Base-by-base conservation (phyloP, 352 stramenopile species). In the Phytophthora citricola region DNA sequence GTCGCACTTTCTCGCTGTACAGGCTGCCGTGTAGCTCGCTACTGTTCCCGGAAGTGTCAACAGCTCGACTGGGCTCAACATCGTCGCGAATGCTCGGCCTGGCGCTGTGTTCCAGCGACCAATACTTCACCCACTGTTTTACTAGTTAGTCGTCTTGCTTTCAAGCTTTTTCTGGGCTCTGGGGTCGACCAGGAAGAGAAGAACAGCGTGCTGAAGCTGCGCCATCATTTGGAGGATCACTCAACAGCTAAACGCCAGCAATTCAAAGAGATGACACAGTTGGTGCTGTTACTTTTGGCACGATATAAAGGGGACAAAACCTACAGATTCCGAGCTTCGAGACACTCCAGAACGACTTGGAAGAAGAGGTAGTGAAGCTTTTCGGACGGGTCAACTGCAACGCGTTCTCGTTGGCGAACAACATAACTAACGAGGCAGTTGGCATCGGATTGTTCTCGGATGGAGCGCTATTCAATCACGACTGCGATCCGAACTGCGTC, bases 361-460 rank as follows among this genome's bases (percentile, higher is more conserved):
- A 78, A 39, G 48, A 29, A 5, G 57, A 70, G 17, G 70, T 91
- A 49, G 31, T 86, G 47, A 46, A 76, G 54, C 70, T 93, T 40
- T 91, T 94, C 49, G 79, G 76, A 46, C 82, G 76, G 22, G 66
- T 94, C 60, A 90, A 92, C 53, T 94, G 86, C 78, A 94, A 94
- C 53, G 86, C 81, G 6, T 94, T 94, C 56, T 89, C 86, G 4
- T 58, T 94, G 8, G 79, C 71, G 22, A 81, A 87, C 26, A 74
- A 77, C 31, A 22, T 78, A 40, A 72, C 76, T 22, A 77, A 80
- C 26, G 63, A 69, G 29, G 69, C 70, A n/a, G 53, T 89, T 8
- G 86, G 84, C 27, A 79, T 94, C 49, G 86, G 84, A 0, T 55
- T 94, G 45, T 93, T 87, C 56, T 81, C 80, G 0, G 32, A 82